Conservation (phyloP, 129 eudicot genomes). For the Ambrosia artemisiifolia region DNA sequence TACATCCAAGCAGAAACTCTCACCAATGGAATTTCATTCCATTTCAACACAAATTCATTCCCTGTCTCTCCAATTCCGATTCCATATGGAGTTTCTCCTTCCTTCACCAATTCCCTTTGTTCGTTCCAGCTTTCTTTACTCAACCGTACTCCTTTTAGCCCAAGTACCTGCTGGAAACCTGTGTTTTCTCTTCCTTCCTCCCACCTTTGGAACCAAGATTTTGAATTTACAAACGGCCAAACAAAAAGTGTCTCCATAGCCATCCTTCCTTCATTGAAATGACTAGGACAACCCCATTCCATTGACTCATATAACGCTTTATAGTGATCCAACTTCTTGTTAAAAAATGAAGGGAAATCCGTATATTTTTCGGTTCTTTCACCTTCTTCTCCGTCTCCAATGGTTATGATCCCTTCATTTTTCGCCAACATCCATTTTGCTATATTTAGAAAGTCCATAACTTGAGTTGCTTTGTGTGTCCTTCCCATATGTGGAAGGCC, state of each 20-base stretch:
- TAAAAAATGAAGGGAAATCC: conserved; percentile 35
- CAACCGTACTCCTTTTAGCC: conserved; percentile 35
- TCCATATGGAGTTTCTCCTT: conserved; percentile 36
- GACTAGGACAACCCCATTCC: conserved; percentile 44
- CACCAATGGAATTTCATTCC: conserved; percentile 57
- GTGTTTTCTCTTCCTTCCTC: conserved; percentile 20
- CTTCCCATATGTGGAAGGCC: conserved; percentile 68
- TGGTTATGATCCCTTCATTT: conserved; percentile 42
- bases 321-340: conserved; percentile 39
- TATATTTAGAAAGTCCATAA: conserved; percentile 36
- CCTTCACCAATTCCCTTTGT: conserved; percentile 54
- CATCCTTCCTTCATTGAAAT: conserved; percentile 56
- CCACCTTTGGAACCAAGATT: conserved; percentile 56
- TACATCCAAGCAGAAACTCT: conserved; percentile 56
- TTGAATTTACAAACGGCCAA: conserved; percentile 44
- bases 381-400: conserved; percentile 55
- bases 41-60: conserved; percentile 55
- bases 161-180: not conserved
- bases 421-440: conserved; percentile 32
- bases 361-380: conserved; percentile 8
- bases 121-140: conserved; percentile 41
- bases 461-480: conserved; percentile 28
- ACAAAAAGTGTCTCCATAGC: conserved; percentile 57
- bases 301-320: conserved; percentile 55
- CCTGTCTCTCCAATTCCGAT: conserved; percentile 35